phyloP scores from a whole-genome alignment of 257 asterid species.

The Solanum pennellii region DNA sequence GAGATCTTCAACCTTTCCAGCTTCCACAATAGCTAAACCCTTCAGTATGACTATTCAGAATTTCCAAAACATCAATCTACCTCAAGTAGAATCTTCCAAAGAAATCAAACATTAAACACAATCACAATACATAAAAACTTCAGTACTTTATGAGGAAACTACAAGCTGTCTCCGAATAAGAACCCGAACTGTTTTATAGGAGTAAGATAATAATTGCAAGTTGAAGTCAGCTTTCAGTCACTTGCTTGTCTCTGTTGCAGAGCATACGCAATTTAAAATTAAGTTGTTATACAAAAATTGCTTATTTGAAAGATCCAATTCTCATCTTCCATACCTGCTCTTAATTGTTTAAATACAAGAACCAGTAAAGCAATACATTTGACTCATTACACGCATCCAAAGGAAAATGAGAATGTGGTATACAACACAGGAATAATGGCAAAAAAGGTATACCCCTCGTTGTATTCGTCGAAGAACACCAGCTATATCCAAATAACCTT shows the following conservation, averaged over 20 bases:
- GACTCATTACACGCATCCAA: neutral
- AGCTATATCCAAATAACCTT: constrained; percentile 85
- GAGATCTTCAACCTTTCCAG: neutral
- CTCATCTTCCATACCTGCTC: neutral
- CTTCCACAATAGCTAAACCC: neutral
- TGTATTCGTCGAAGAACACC: constrained; percentile 94
- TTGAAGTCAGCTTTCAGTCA: neutral
- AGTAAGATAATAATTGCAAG: neutral
- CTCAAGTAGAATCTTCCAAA: neutral
- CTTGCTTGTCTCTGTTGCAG: neutral
- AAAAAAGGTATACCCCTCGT: constrained; percentile 60
- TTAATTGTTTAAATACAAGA: neutral
- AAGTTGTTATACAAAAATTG: neutral
- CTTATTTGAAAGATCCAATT: neutral
- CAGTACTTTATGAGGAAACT: neutral
- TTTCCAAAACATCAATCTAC: neutral
- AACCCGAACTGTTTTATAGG: neutral
- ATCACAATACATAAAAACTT: neutral
- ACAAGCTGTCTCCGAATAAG: neutral
- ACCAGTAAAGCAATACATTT: neutral
- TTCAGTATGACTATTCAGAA: neutral
- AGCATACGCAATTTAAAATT: neutral
- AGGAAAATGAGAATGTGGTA: neutral
- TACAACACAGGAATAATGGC: neutral
- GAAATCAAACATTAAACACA: neutral